These are phyloP conservation scores for Fragilaria radians DNA, from an alignment of 108 stramenopile species.

Conservation along the genomic window DNA sequence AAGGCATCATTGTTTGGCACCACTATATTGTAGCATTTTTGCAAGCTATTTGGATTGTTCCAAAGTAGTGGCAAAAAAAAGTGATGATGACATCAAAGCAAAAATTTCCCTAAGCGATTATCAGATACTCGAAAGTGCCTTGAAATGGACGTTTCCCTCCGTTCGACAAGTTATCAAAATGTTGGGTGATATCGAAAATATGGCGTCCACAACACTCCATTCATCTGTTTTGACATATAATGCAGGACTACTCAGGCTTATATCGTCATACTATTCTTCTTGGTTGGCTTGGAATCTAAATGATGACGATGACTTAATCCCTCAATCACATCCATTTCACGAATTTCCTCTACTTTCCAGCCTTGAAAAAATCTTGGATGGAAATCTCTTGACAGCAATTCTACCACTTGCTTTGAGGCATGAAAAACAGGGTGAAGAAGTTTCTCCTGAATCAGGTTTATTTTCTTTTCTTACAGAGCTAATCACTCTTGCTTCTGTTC, in stretches of 20 bases:
- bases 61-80: constrained; percentile 6
- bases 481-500: background rate
- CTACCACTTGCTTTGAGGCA: no score
- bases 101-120: background rate
- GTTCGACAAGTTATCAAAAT: background rate
- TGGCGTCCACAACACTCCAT: no score
- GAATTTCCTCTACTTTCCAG: no score
- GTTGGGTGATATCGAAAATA: constrained; percentile 7
- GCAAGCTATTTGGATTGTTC: constrained; percentile 4
- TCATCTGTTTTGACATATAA: background rate
- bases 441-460: constrained; percentile 6
- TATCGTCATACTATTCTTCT: background rate
- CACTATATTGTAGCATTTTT: constrained; percentile 27
- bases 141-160: background rate
- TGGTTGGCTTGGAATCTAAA: no score
- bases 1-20: constrained; percentile 18
- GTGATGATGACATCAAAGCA: background rate
- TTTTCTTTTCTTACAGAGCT: constrained; percentile 11
- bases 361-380: no score
- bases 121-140: constrained; percentile 1
- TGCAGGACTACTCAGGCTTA: background rate
- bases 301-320: no score
- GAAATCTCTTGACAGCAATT: no score
- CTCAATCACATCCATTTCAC: no score
- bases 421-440: no score